phyloP scores from a whole-genome alignment of 1,139 yeast genomes.

The Hyphopichia pseudoburtonii region DNA sequence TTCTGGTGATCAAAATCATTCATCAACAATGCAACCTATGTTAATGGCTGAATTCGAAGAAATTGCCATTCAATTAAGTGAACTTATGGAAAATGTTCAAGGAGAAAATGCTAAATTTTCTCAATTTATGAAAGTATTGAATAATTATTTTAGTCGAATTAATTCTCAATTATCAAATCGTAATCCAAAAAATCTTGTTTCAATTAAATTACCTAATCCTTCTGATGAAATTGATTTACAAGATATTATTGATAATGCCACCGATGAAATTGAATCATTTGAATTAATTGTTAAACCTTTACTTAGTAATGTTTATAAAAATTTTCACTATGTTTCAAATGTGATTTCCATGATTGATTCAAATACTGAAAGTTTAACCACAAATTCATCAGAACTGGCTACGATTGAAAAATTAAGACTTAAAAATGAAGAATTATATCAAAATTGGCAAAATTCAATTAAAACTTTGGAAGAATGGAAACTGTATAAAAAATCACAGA shows the following conservation, averaged over 20 bases:
- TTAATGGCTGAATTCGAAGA: slow-evolving; percentile 37
- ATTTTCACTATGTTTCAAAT: slow-evolving; percentile 27
- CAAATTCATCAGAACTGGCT: slow-evolving; percentile 8
- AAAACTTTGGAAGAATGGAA: slow-evolving; percentile 51
- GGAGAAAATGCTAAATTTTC: slow-evolving; percentile 41
- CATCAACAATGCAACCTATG: slow-evolving; percentile 11
- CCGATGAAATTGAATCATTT: slow-evolving; percentile 39
- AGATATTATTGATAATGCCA: slow-evolving; percentile 19
- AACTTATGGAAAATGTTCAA: slow-evolving; percentile 39
- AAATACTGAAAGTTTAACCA: slow-evolving; percentile 5
- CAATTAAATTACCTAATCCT: slow-evolving; percentile 29
- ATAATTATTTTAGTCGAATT: slow-evolving; percentile 26
- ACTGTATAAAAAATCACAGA: slow-evolving; percentile 12
- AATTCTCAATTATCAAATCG: slow-evolving; percentile 24
- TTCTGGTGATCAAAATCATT: slow-evolving; percentile 9
- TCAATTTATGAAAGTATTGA: slow-evolving; percentile 30
- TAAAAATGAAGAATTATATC: slow-evolving; percentile 36
- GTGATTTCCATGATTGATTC: slow-evolving; percentile 20
- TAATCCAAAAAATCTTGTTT: slow-evolving; percentile 11
- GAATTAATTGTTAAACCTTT: slow-evolving; percentile 38
- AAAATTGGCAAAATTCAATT: slow-evolving; percentile 47
- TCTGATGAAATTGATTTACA: slow-evolving; percentile 31
- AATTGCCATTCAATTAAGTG: slow-evolving; percentile 38
- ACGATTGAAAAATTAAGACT: slow-evolving; percentile 28
- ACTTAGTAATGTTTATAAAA: slow-evolving; percentile 26